These are phyloP conservation scores for Nadsonia commutata DNA, from an alignment of 1,139 yeast genomes.

Conservation along the genomic window DNA sequence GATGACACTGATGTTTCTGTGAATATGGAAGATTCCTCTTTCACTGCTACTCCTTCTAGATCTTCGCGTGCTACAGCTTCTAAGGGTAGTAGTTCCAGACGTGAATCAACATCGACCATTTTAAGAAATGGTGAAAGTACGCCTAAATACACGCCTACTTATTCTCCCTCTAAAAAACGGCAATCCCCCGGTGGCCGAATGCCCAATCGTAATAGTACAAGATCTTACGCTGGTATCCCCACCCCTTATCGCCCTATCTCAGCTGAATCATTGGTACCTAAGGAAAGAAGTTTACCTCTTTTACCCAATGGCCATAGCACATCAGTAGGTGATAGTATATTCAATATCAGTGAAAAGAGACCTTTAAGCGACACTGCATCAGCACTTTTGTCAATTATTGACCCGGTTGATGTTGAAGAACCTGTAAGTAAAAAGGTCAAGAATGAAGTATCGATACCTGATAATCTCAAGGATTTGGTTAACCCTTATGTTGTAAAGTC, in stretches of 20 bases:
- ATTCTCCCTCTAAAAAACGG: background rate
- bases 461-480: constrained; percentile 5
- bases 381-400: constrained; percentile 47
- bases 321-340: constrained; percentile 1
- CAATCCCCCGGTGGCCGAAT: background rate
- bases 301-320: background rate
- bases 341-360: constrained; percentile 11
- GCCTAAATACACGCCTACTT: no score
- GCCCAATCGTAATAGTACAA: background rate
- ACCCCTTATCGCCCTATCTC: background rate
- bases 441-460: constrained; percentile 5
- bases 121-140: no score
- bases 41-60: constrained; percentile 2
- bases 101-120: background rate
- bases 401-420: constrained; percentile 22
- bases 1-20: background rate
- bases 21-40: background rate
- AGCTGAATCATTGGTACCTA: background rate
- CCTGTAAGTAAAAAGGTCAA: constrained; percentile 9
- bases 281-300: background rate
- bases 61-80: background rate
- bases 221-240: background rate
- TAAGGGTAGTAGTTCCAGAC: background rate
- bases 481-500: constrained; percentile 1
- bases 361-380: constrained; percentile 51